phyloP scores from a whole-genome alignment of 1,284 basidiomycete species.

The Bothia castanella region DNA sequence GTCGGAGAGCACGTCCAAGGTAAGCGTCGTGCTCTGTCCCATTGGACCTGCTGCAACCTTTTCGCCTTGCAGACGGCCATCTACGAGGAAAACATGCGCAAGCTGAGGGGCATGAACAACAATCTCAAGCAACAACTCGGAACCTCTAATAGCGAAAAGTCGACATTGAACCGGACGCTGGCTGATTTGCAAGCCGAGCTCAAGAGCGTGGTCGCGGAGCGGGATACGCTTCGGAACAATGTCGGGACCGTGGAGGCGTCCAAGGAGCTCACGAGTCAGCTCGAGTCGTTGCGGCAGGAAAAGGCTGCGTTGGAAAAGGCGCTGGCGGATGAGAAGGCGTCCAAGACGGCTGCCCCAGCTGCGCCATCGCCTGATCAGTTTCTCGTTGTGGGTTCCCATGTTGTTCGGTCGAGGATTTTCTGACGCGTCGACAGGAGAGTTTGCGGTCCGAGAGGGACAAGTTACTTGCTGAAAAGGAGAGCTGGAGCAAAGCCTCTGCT shows the following conservation, averaged over 20 bases:
- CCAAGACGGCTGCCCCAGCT: constrained; percentile 24
- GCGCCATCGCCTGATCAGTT: constrained; percentile 36
- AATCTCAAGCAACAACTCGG: constrained; percentile 35
- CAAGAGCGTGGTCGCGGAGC: constrained; percentile 34
- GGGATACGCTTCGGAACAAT: constrained; percentile 25
- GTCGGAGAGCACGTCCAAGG: constrained; percentile 38
- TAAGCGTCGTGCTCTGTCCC: constrained; percentile 10
- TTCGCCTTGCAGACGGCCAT: constrained; percentile 27
- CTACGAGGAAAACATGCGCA: constrained; percentile 35
- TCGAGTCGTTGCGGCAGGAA: constrained; percentile 42
- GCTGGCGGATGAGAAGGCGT: constrained; percentile 38
- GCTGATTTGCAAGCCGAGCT: constrained; percentile 35
- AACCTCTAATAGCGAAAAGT: constrained; percentile 35
- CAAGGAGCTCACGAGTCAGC: constrained; percentile 34
- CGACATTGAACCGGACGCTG: constrained; percentile 35
- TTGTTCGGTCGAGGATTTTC: background rate
- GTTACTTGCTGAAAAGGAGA: constrained; percentile 56
- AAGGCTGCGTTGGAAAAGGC: constrained; percentile 42
- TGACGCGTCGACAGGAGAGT: constrained; percentile 39
- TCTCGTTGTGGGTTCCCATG: constrained; percentile 42
- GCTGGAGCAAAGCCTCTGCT: constrained; percentile 34
- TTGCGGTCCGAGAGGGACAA: constrained; percentile 60
- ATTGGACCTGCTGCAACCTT: background rate
- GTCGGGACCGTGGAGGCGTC: constrained; percentile 19
- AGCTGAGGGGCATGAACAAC: constrained; percentile 28